Evolutionary conservation across 208 protist species (phyloP), one percentile per base, ranked within the genome.

Genomic region (Leishmania guyanensis): DNA sequence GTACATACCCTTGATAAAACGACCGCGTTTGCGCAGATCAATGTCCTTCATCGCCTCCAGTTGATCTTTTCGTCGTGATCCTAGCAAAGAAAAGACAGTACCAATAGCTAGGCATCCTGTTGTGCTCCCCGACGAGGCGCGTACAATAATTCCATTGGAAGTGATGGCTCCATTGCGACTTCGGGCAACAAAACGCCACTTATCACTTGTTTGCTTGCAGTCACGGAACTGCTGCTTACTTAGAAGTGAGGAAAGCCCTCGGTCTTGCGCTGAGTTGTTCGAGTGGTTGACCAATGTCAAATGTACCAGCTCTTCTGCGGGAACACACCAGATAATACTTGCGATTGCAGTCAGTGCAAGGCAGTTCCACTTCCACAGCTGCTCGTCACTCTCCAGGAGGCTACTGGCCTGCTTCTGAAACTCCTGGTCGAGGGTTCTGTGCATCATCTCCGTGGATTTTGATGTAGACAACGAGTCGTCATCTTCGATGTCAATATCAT

Each of bases 331-430:
- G 60, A 97, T 82, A 5, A 95, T 87, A 64, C 84, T 84, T 5
- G 91, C 77, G 60, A 97, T 93, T 3, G 91, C 77, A 16, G 84
- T 82, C 53, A 94, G 60, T 36, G 89, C 88, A 66, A 94, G 84
- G 22, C 83, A 88, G 76, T 97, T 97, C 92, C 92, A 96, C 60
- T 93, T 97, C 90, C 90, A 93, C 43, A 97, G 82, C 69, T 96
- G 92, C 75, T 91, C 90, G 68, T 93, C 86, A 81, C 89, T 91
- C 79, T 97, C 94, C 48, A 96, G 84, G n/a, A 96, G 78, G 65
- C 89, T 85, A 48, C 84, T 70, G 33, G 93, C 89, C 6, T 84
- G 81, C 68, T 88, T 58, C 77, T 89, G 84, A 87, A 90, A 96
- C 71, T 94, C 87, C 12, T 58, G 72, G 10, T 85, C 84, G 33